Percentiles rank a stretch among this genome's conserved stretches.
phyloP scores from a whole-genome alignment of 2,329 filamentous ascomycete genomes.

The Sporothrix globosa region DNA sequence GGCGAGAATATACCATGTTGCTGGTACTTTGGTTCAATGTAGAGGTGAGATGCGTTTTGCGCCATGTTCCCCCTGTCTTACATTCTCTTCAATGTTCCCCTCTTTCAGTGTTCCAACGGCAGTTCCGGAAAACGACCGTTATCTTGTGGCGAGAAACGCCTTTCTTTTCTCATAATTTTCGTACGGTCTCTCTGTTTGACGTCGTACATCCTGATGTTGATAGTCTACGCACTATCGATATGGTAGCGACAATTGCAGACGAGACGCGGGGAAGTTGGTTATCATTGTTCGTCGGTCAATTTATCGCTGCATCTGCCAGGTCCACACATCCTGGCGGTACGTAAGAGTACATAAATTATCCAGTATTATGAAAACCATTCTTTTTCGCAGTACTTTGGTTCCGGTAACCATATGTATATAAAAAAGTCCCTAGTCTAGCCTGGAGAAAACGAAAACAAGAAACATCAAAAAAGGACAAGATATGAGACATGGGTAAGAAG shows the following conservation, averaged over 20 bases:
- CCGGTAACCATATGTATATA: slow-evolving; percentile 14
- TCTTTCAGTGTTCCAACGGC: neutral
- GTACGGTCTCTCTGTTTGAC: too few relatives aligned
- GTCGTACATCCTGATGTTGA: neutral
- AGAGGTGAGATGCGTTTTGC: slow-evolving; percentile 8
- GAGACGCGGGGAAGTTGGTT: slow-evolving; percentile 17
- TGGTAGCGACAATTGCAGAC: neutral
- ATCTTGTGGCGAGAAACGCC: neutral
- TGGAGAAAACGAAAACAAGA: slow-evolving; percentile 15
- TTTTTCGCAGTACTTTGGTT: slow-evolving; percentile 19
- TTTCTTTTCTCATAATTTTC: neutral
- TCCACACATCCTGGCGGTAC: neutral
- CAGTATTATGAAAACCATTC: neutral
- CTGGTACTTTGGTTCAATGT: neutral
- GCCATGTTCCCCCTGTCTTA: neutral
- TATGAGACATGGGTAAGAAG: neutral
- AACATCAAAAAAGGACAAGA: neutral
- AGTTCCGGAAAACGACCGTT: neutral
- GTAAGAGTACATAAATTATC: too few relatives aligned
- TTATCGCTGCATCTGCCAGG: neutral
- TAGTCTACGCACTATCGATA: neutral
- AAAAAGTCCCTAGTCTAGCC: slow-evolving; percentile 26
- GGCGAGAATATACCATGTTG: neutral
- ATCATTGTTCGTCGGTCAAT: neutral
- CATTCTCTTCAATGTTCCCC: neutral